Percentiles rank a stretch among this genome's conserved stretches.
phyloP scores from a whole-genome alignment of 371 early-diverging fungal species.

The Mucor circinelloides region DNA sequence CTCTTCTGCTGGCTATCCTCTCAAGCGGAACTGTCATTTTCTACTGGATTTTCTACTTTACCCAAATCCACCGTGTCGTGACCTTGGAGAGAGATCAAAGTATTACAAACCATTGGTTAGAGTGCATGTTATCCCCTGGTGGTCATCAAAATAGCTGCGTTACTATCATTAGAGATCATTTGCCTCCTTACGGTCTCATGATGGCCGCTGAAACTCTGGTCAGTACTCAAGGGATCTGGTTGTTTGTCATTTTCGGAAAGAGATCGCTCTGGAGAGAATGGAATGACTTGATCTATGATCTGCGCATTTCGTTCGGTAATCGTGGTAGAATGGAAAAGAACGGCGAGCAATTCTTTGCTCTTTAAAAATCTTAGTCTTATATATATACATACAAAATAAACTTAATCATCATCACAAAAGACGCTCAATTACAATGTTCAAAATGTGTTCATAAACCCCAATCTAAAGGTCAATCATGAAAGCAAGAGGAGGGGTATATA shows the following conservation, averaged over 20 bases:
- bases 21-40: constrained; percentile 53
- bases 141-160: constrained; percentile 47
- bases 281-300: constrained; percentile 47
- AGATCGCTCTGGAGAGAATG: constrained; percentile 53
- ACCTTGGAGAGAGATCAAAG: constrained; percentile 22
- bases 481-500: neutral
- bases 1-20: constrained; percentile 59
- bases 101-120: constrained; percentile 44
- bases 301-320: constrained; percentile 39
- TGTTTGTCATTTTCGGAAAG: constrained; percentile 64
- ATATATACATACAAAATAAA: neutral
- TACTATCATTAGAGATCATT: constrained; percentile 22
- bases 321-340: constrained; percentile 47
- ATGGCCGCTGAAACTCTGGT: constrained; percentile 59
- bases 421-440: neutral
- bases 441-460: neutral
- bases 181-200: constrained; percentile 62
- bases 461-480: neutral
- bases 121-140: constrained; percentile 48
- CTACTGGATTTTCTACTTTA: constrained; percentile 56
- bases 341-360: constrained; percentile 61
- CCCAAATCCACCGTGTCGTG: constrained; percentile 45
- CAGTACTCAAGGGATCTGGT: constrained; percentile 56
- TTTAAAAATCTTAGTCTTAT: constrained; percentile 23
- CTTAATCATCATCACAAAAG: neutral